A percentile compares a stretch with the other conserved stretches of the same genome.
These are phyloP conservation scores for Triglochin maritima DNA, from an alignment of 106 monocot species.

Conservation along the genomic window DNA sequence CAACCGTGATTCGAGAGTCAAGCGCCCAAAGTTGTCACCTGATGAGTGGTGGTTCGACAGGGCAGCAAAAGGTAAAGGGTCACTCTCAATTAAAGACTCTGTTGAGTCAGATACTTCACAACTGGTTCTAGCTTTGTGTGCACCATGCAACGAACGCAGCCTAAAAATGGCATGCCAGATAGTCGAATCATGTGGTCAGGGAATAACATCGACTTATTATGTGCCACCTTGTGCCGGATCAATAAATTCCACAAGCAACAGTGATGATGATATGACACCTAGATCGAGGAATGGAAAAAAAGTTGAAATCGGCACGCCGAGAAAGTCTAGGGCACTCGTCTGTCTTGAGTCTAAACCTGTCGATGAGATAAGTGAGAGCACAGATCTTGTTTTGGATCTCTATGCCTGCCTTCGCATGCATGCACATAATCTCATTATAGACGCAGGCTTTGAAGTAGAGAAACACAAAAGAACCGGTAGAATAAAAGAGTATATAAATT, in stretches of 20 bases:
- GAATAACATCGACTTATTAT: conserved; percentile 24
- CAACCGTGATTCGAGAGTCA: not conserved
- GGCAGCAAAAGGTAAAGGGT: not conserved
- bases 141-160: not conserved
- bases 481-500: conserved; percentile 31
- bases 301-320: not conserved
- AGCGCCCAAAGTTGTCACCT: not conserved
- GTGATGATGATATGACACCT: not conserved
- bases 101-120: not conserved
- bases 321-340: conserved; percentile 1
- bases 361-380: conserved; percentile 9
- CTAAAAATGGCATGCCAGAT: conserved; percentile 18
- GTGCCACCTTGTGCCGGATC: conserved; percentile 7
- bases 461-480: conserved; percentile 42
- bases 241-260: conserved; percentile 1
- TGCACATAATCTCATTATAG: conserved; percentile 54
- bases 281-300: conserved; percentile 2
- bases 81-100: not conserved
- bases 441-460: conserved; percentile 62
- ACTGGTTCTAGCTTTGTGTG: conserved; percentile 1
- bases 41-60: not conserved
- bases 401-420: conserved; percentile 37
- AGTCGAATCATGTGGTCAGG: conserved; percentile 45
- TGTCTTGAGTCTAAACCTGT: not conserved
- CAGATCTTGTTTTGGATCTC: conserved; percentile 24